Evolutionary conservation across 139 green algal species (phyloP), one percentile per base, ranked within the genome.

Genomic region (Trebouxia sp.): DNA sequence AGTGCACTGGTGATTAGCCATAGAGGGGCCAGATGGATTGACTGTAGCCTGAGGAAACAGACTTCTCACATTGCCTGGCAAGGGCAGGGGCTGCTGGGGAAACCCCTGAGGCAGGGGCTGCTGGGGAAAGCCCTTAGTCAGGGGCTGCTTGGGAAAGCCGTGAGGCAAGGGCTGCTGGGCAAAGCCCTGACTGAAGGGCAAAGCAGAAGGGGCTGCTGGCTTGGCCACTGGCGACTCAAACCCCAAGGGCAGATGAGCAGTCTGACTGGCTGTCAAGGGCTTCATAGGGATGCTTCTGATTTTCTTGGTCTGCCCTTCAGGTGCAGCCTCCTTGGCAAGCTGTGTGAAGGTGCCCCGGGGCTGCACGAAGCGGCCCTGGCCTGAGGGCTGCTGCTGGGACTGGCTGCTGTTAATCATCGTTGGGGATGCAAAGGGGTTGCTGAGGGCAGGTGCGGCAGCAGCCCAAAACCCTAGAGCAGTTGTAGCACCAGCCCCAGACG

Each of bases 351-450:
- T n/a, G n/a, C n/a, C n/a, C n/a, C n/a, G n/a, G n/a, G n/a, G n/a
- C n/a, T n/a, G n/a, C n/a, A n/a, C n/a, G n/a, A n/a, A n/a, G n/a
- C n/a, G n/a, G 62, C 32, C 62, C 62, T 72, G 62, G 26, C 12
- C n/a, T 17, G n/a, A 30, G 62, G 30, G 62, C 32, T 72, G 62
- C 55, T 35, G n/a, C n/a, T n/a, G n/a, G n/a, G n/a, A n/a, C n/a
- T n/a, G n/a, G n/a, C n/a, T n/a, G n/a, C n/a, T 30, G 55, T 26
- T 32, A 26, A 22, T 35, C 20, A 72, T 6, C 32, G 20, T 9
- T 28, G 62, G 62, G 35, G 62, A 72, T 6, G 62, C 62, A 72
- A 72, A 45, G 62, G 62, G 32, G 62, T 72, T 72, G 35, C 12
- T 14, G 26, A 22, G 14, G 12, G n/a, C 32, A 5, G 20, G 42